Base-by-base conservation (phyloP, 176 grass and related monocot genomes). In the Aegilops umbellulata region DNA sequence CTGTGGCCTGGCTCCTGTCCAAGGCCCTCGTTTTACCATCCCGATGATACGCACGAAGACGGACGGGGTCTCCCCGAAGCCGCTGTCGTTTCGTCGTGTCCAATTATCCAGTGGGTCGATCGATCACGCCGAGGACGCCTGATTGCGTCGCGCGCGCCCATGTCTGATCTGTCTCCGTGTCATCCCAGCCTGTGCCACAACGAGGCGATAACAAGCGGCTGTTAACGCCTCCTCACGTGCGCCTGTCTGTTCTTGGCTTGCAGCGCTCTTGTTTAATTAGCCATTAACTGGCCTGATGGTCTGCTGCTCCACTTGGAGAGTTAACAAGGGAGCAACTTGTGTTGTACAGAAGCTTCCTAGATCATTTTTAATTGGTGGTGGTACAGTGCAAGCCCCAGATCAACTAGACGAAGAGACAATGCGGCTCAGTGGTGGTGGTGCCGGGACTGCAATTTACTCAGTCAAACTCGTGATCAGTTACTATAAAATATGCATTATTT, bases 161-260 rank as follows among this genome's bases (percentile, higher is more conserved):
- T 42, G 17, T 32, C 26, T 55, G 74, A 76, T 63, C 58, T 47
- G 78, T 65, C 78, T 20, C 60, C 24, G 5, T 64, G 38, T 22
- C 78, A 7, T n/a, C 78, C 36, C 58, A 65, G 60, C 23, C 60
- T 76, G 73, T 76, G 73, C 42, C 73, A 31, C 26, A 29, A 26
- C 25, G 42, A 19, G 4, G 24, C 24, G 24, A 49, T 49, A 29
- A 30, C 42, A 55, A 12, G 73, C 4, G 55, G 20, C 49, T 17
- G 74, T 55, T 76, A 31, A 32, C 74, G 51, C 74, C 74, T 55
- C 74, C 74, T 55, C 74, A 76, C 74, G 74, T 76, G 74, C 30
- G 10, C 26, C 26, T 76, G 74, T 55, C 74, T 76, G 16, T 76
- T 55, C 49, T 32, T 57, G 74, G 16, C 74, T 30, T 31, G 0